Evolutionary conservation across 2,329 filamentous ascomycete genomes (phyloP), one percentile per base, ranked within the genome.

Genomic region (Aspergillus pseudoviridinutans): DNA sequence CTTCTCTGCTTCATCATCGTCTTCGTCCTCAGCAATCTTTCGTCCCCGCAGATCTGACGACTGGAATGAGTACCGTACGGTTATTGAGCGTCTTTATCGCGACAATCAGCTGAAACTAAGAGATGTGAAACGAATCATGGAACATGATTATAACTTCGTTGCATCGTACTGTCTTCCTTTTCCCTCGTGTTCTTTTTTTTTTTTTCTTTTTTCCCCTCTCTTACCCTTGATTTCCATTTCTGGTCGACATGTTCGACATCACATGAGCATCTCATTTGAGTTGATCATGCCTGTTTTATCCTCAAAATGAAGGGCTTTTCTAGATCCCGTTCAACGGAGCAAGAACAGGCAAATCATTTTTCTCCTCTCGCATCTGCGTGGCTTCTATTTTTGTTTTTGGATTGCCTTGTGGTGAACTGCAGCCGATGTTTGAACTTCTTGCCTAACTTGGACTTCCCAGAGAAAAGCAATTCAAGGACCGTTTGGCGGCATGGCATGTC

Each of bases 401-500:
- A n/a, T 24, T 29, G 27, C 25, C 22, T 44, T 20, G 20, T 41
- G 14, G 41, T 53, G 25, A 50, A 35, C 32, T 38, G 32, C 32
- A 38, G 17, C 32, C 10, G 12, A 32, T 32, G 29, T 12, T 32
- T 32, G 32, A 38, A 38, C 32, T 14, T 38, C 32, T 38, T 38
- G 12, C 24, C 22, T 47, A 24, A 65, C 59, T 50, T 50, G 25
- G 56, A 44, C 46, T 47, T 29, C 61, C 44, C 58, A 74, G 71
- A 61, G 71, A 74, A 65, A 74, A 73, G 60, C 71, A 74, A 63
- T 74, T 73, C 61, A 74, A 74, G 67, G 71, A 74, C 57, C 71
- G 71, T 25, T 67, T 74, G 6, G 69, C 71, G 12, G 67, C 69
- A 38, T 74, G 71, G 71, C 66, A 73, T 58, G 62, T 74, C 46